These are phyloP conservation scores for Emmonsiellopsis sp. DNA, from an alignment of 2,329 filamentous ascomycete genomes.

Conservation along the genomic window DNA sequence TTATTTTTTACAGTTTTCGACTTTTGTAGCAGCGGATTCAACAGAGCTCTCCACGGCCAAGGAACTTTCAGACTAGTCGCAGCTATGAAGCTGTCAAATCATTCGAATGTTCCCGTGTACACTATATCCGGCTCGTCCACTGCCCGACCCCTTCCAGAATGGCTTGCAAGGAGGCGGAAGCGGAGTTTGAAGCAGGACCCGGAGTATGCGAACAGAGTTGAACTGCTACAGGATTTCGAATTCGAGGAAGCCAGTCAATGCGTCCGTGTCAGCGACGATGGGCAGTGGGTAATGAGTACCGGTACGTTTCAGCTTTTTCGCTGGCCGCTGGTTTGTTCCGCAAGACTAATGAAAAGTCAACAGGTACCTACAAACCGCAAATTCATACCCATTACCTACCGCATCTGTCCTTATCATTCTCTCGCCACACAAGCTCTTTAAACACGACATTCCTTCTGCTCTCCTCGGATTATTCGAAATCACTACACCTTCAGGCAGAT, in stretches of 20 bases:
- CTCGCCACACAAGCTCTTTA: constrained; percentile 81
- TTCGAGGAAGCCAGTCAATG: constrained; percentile 94
- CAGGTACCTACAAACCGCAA: constrained; percentile 63
- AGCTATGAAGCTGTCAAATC: constrained; percentile 47
- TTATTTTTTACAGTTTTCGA: not conserved
- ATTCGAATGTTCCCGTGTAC: constrained; percentile 80
- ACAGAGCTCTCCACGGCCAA: not conserved
- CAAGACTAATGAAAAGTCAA: not conserved
- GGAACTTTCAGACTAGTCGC: not conserved
- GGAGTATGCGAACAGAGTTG: constrained; percentile 87
- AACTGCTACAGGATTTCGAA: constrained; percentile 93
- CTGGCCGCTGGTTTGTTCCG: constrained; percentile 1
- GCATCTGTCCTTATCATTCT: constrained; percentile 86
- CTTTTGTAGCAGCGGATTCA: not conserved
- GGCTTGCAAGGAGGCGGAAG: constrained; percentile 85
- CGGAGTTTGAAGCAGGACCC: constrained; percentile 83
- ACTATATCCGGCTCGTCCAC: constrained; percentile 89
- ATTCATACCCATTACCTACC: constrained; percentile 95
- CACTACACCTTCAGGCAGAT: constrained; percentile 85
- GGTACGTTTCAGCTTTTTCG: constrained; percentile 41
- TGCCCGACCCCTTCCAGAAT: constrained; percentile 82
- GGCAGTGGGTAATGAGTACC: constrained; percentile 94
- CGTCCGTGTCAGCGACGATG: constrained; percentile 84
- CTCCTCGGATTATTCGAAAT: constrained; percentile 87
- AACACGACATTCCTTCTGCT: constrained; percentile 88